Percentiles rank a stretch among this genome's conserved stretches.
These are phyloP conservation scores for Castanea sativa DNA, from an alignment of 306 rosid genomes.

Conservation along the genomic window DNA sequence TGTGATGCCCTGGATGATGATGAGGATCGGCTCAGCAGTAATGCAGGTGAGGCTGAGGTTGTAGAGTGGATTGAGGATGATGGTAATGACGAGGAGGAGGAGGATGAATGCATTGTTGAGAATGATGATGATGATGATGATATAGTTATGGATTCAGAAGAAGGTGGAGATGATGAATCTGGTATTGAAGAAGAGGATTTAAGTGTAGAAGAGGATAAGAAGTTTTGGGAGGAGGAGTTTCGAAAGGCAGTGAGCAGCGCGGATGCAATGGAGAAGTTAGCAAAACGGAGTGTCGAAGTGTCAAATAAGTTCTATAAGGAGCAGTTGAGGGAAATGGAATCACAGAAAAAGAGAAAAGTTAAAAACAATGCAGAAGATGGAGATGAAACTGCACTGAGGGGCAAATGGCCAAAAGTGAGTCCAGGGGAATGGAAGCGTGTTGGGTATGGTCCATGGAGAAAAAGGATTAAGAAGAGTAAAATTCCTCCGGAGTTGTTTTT, in stretches of 20 bases:
- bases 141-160: constrained; percentile 36
- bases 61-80: constrained; percentile 82
- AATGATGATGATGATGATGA: constrained; percentile 20
- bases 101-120: background rate
- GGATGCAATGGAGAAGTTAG: constrained; percentile 70
- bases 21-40: constrained; percentile 28
- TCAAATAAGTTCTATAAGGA: constrained; percentile 19
- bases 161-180: constrained; percentile 30
- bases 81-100: constrained; percentile 4
- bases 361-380: constrained; percentile 33
- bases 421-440: constrained; percentile 77
- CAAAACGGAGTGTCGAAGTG: constrained; percentile 35
- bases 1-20: constrained; percentile 94
- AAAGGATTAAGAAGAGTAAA: constrained; percentile 64
- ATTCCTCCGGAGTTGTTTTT: constrained; percentile 82
- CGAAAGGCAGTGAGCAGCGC: constrained; percentile 50
- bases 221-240: constrained; percentile 60
- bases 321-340: constrained; percentile 33
- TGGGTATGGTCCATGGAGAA: constrained; percentile 83
- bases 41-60: constrained; percentile 49
- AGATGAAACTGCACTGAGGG: constrained; percentile 68
- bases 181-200: constrained; percentile 29
- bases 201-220: constrained; percentile 28
- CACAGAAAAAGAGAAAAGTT: constrained; percentile 3
- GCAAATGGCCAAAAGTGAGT: constrained; percentile 66